Conservation (phyloP, 352 stramenopile species). For the Phytophthora lateralis region DNA sequence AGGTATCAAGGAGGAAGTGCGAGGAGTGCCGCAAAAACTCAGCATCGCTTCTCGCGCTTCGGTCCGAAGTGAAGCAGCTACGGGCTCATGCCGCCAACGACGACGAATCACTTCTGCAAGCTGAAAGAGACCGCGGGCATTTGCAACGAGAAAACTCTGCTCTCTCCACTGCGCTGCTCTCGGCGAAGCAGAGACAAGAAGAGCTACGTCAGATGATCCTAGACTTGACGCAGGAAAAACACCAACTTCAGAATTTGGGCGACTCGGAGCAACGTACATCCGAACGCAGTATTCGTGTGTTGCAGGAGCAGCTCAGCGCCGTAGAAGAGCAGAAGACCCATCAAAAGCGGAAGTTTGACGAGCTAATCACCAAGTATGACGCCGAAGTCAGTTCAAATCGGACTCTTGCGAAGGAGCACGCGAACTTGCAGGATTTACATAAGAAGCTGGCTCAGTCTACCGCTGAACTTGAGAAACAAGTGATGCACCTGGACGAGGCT, state of each 20-base stretch:
- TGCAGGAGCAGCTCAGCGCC: conserved; percentile 43
- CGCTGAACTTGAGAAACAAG: conserved; percentile 18
- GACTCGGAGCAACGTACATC: conserved; percentile 45
- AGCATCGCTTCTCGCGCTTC: conserved; percentile 42
- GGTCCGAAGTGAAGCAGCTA: conserved; percentile 58
- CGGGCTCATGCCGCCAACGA: conserved; percentile 41
- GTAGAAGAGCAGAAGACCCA: conserved; percentile 38
- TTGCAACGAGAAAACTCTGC: conserved; percentile 53
- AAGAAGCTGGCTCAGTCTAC: conserved; percentile 16
- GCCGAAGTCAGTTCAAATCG: conserved; percentile 25
- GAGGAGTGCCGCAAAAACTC: conserved; percentile 48
- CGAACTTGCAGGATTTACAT: conserved; percentile 21
- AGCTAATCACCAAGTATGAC: conserved; percentile 21
- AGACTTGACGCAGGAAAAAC: conserved; percentile 61
- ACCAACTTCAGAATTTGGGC: conserved; percentile 44
- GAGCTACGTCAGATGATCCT: conserved; percentile 52
- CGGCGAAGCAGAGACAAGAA: conserved; percentile 60
- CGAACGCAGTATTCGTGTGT: conserved; percentile 31
- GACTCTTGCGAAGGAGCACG: conserved; percentile 9
- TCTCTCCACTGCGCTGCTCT: conserved; percentile 47
- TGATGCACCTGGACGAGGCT: conserved; percentile 19
- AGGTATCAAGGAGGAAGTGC: conserved; percentile 35
- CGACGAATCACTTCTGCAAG: conserved; percentile 49
- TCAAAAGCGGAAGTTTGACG: conserved; percentile 36
- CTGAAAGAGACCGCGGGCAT: conserved; percentile 47